Conservation (phyloP, 805 yeast species). For the Candida endomychidarum region DNA sequence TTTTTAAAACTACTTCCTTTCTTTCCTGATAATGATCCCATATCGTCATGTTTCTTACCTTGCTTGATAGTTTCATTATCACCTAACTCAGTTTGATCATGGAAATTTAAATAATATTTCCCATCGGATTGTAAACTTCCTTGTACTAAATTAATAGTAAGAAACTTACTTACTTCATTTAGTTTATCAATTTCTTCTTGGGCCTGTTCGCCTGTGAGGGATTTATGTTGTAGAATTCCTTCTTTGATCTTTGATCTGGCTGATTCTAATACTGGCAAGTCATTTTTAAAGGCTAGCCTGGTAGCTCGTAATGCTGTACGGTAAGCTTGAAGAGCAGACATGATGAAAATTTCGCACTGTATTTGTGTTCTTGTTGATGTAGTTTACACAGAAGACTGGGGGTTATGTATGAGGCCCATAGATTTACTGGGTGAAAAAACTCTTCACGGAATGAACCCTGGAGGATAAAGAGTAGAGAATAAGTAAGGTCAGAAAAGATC, state of each 20-base stretch:
- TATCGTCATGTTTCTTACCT: slow-evolving; percentile 35
- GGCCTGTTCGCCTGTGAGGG: slow-evolving; percentile 20
- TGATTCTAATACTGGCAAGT: slow-evolving; percentile 48
- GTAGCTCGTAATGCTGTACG: slow-evolving; percentile 69
- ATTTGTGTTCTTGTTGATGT: not conserved
- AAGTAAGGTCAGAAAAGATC: no score
- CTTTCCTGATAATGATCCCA: slow-evolving; percentile 52
- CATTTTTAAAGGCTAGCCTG: slow-evolving; percentile 55
- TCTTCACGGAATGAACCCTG: no score
- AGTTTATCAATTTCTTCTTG: slow-evolving; percentile 51
- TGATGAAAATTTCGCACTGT: slow-evolving; percentile 7
- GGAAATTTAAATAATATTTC: slow-evolving; percentile 64
- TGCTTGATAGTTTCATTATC: slow-evolving; percentile 79
- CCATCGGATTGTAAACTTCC: slow-evolving; percentile 54
- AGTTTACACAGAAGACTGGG: no score
- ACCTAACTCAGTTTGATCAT: slow-evolving; percentile 81
- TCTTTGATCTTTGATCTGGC: slow-evolving; percentile 60
- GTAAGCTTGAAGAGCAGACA: slow-evolving; percentile 48
- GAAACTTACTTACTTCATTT: slow-evolving; percentile 68
- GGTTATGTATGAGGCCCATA: no score
- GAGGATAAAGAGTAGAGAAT: no score
- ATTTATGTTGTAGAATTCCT: slow-evolving; percentile 44
- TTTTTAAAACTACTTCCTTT: slow-evolving; percentile 30
- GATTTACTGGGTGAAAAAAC: no score
- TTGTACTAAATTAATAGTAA: slow-evolving; percentile 82